A percentile compares a stretch with the other conserved stretches of the same genome.
Evolutionary conservation across 2,329 filamentous ascomycete genomes (phyloP).

Genomic region (Verticillium tricorpus): DNA sequence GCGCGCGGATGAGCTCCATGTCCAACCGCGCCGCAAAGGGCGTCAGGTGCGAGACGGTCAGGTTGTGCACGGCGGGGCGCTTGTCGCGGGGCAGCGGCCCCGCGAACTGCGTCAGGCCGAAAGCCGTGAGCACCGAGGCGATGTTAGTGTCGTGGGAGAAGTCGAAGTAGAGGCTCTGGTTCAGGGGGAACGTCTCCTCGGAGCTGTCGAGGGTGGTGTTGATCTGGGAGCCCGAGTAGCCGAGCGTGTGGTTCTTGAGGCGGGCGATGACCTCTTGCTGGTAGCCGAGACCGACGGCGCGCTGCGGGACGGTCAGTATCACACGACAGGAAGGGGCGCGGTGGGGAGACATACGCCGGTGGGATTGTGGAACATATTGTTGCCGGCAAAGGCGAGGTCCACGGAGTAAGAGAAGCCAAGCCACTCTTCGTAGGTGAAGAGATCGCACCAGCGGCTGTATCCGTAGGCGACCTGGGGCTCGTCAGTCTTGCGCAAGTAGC

Average conservation of each 20-base stretch:
- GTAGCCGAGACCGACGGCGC: constrained; percentile 69
- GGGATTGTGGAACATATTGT: constrained; percentile 58
- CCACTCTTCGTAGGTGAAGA: constrained; percentile 76
- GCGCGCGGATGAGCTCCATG: constrained; percentile 68
- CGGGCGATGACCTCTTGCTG: constrained; percentile 70
- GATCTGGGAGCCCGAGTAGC: constrained; percentile 54
- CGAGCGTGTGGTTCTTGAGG: constrained; percentile 60
- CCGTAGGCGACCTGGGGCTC: constrained; percentile 57
- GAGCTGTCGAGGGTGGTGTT: constrained; percentile 69
- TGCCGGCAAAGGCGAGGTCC: constrained; percentile 61
- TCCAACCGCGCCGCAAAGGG: constrained; percentile 70
- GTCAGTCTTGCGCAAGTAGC: neutral
- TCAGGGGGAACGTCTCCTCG: constrained; percentile 64
- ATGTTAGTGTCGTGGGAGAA: constrained; percentile 78
- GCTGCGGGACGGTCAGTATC: constrained; percentile 31
- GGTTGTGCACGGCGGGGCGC: constrained; percentile 54
- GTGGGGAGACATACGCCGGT: constrained; percentile 43
- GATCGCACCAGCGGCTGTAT: constrained; percentile 67
- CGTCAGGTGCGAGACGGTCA: constrained; percentile 63
- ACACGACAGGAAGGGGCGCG: neutral
- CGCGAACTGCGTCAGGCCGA: constrained; percentile 67
- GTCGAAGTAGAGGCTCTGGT: constrained; percentile 72
- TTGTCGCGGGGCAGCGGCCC: constrained; percentile 50
- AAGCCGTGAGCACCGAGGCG: constrained; percentile 63
- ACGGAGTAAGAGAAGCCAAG: constrained; percentile 65